Percentiles rank a stretch among this genome's conserved stretches.
Conservation (phyloP, 805 yeast genomes). For the Ogataea corticis region DNA sequence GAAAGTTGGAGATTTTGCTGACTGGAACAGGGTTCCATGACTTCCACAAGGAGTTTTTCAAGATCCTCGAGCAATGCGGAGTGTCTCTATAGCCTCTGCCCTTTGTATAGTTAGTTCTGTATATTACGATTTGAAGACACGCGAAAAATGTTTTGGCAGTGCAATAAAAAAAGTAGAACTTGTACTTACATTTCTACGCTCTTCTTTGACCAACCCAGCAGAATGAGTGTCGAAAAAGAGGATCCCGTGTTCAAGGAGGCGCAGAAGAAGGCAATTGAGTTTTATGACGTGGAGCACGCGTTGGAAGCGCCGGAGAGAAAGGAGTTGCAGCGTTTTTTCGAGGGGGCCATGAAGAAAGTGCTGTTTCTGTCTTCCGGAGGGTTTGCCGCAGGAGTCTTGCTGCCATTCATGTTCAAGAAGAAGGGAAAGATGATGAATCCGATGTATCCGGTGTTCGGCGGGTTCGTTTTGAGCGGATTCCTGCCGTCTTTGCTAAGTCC, state of each 20-base stretch:
- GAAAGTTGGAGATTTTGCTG: constrained; percentile 22
- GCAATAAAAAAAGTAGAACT: no score
- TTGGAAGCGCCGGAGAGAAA: constrained; percentile 43
- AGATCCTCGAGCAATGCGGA: constrained; percentile 17
- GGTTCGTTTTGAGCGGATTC: constrained; percentile 34
- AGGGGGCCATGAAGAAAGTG: constrained; percentile 38
- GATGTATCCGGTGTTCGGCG: constrained; percentile 42
- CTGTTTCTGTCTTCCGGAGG: constrained; percentile 23
- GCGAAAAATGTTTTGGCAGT: no score
- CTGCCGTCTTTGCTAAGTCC: constrained; percentile 36
- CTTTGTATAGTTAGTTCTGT: not conserved
- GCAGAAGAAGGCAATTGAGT: constrained; percentile 43
- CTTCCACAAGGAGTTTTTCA: constrained; percentile 19
- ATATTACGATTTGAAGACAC: no score
- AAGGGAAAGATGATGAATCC: constrained; percentile 40
- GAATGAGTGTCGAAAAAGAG: constrained; percentile 10
- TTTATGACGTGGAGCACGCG: constrained; percentile 50
- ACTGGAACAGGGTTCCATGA: constrained; percentile 16
- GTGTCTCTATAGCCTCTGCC: not conserved
- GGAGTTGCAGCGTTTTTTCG: constrained; percentile 41
- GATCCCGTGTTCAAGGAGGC: constrained; percentile 35
- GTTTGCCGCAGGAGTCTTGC: constrained; percentile 41
- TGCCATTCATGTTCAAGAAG: constrained; percentile 43
- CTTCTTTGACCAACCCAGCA: no score
- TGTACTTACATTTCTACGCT: no score